Conservation (phyloP, 352 stramenopile genomes). For the Globisporangium camurandrum region DNA sequence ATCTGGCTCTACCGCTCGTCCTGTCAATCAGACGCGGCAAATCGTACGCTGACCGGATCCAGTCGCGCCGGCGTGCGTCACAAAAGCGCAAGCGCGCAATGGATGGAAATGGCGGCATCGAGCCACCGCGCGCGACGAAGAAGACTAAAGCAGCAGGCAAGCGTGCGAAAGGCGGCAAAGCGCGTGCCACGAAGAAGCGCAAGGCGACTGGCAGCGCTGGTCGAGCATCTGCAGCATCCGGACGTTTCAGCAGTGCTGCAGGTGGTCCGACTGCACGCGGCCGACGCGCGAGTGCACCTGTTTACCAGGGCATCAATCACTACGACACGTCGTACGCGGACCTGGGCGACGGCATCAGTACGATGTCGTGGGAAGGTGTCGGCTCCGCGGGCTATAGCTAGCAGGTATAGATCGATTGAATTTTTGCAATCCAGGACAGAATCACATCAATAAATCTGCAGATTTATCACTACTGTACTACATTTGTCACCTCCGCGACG, state of each 20-base stretch:
- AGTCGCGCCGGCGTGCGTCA: constrained; percentile 34
- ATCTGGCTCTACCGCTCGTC: background rate
- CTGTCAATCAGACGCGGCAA: constrained; percentile 20
- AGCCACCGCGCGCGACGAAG: constrained; percentile 12
- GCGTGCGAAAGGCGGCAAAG: constrained; percentile 1
- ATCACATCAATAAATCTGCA: background rate
- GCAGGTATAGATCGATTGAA: background rate
- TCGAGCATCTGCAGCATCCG: background rate
- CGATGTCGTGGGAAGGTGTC: constrained; percentile 67
- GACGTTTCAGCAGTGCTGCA: too few relatives aligned
- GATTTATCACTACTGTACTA: background rate
- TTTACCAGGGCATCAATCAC: constrained; percentile 39
- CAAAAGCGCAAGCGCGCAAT: constrained; percentile 12
- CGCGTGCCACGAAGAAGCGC: constrained; percentile 7
- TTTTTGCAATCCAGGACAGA: too few relatives aligned
- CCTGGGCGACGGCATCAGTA: constrained; percentile 46
- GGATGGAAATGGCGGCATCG: constrained; percentile 6
- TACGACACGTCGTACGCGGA: constrained; percentile 40
- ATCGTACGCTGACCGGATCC: constrained; percentile 50
- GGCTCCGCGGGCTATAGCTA: constrained; percentile 56
- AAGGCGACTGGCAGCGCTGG: background rate
- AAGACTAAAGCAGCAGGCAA: constrained; percentile 2
- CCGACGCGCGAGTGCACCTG: constrained; percentile 10
- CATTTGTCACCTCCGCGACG: too few relatives aligned
- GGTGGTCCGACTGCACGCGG: constrained; percentile 1